Base-by-base conservation (phyloP, 2,329 filamentous ascomycete species). In the Colletotrichum sp. region DNA sequence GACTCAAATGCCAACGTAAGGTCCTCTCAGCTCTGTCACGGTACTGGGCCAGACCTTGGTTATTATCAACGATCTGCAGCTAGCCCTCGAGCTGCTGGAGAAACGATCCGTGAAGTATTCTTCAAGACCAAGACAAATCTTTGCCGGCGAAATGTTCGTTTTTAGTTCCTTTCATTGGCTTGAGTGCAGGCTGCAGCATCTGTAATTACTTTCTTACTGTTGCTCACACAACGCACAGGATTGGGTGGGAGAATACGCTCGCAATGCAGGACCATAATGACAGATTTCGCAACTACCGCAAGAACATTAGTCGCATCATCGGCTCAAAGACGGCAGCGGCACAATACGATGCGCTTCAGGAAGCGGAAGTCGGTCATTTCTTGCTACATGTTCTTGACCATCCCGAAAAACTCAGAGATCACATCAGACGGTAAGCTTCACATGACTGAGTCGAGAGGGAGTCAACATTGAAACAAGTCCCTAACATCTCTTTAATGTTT, bases 281-380 rank as follows among this genome's bases (percentile, higher is more conserved):
- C 16, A 82, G 79, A 7, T 85, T 86, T 24, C 83, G 82, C 32
- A 81, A 80, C 4, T 84, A 88, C 63, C 87, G 89, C 13, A 90
- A 87, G 79, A 83, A 86, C 12, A 83, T 88, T 55, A 81, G 83
- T 30, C 82, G 84, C n/a, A 82, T 86, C 15, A 81, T 91, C 7
- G 89, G 89, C 1, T 85, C 87, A 1, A 86, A 86, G 43, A 71
- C 78, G 0, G 78, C 82, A 0, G 83, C 86, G 1, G 75, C 84
- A 2, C 83, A 85, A 24, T 89, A 87, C 73, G 80, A 87, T 43
- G 36, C 74, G 0, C 43, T 88, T 1, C 87, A 90, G 73, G 86
- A 90, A 57, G 79, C 80, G 2, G 88, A 90, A 72, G 83, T 83
- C 4, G 81, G 83, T 3, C 85, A 85, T 4, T 87, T 89, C 57